Evolutionary conservation across 768 basidiomycete genomes (phyloP).

Genomic region (Pholiota conissans): DNA sequence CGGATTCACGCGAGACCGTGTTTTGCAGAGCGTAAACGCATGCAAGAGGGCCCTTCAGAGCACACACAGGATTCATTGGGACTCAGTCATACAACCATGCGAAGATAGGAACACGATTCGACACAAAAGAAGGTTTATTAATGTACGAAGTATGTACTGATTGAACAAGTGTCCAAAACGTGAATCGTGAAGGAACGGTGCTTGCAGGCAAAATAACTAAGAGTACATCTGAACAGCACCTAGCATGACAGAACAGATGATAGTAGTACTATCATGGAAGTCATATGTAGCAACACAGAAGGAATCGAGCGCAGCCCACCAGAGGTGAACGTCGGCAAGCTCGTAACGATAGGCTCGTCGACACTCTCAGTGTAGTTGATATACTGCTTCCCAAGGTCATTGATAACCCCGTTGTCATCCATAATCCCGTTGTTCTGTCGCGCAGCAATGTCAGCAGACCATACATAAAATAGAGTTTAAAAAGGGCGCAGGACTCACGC

Average conservation of each 20-base stretch:
- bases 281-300: background rate
- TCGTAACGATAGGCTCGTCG: background rate
- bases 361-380: slow-evolving; percentile 21
- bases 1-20: no score
- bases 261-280: background rate
- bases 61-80: no score
- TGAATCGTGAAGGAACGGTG: no score
- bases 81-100: no score
- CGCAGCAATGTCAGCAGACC: background rate
- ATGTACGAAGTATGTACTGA: no score
- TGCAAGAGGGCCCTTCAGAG: no score
- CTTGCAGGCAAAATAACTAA: no score
- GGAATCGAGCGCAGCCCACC: background rate
- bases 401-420: slow-evolving; percentile 42
- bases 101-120: no score
- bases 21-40: no score
- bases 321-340: background rate
- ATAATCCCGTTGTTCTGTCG: slow-evolving; percentile 44
- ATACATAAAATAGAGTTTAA: background rate
- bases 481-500: slow-evolving; percentile 26
- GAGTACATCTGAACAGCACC: background rate
- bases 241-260: background rate
- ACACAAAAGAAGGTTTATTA: no score
- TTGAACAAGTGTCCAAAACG: no score
- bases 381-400: slow-evolving; percentile 48